These are phyloP conservation scores for Didymella segeticola DNA, from an alignment of 2,329 filamentous ascomycete species.

Conservation along the genomic window DNA sequence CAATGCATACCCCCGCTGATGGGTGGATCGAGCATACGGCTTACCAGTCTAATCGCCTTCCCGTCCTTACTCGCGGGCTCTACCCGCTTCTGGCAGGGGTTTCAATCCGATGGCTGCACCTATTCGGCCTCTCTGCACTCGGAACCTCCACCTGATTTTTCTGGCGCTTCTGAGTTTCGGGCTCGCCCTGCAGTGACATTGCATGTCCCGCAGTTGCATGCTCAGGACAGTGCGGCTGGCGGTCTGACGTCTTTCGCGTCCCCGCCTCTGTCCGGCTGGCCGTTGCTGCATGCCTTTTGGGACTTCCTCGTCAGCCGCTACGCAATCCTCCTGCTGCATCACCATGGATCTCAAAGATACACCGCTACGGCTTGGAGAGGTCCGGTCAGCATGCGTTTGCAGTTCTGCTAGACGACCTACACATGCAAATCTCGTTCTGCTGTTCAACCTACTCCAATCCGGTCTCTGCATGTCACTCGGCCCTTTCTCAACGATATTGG, in stretches of 20 bases:
- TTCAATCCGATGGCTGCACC: conserved; percentile 26
- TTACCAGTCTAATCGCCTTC: conserved; percentile 20
- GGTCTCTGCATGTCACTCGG: conserved; percentile 5
- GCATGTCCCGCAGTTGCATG: conserved; percentile 28
- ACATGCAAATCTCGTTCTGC: conserved; percentile 1
- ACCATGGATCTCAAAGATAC: neutral
- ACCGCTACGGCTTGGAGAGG: neutral
- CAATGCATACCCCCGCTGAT: neutral
- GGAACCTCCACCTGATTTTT: conserved; percentile 14
- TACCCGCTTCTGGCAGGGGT: conserved; percentile 23
- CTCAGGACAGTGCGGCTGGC: conserved; percentile 29
- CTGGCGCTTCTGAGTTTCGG: conserved; percentile 24
- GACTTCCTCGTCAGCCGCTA: conserved; percentile 10
- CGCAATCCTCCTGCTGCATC: neutral
- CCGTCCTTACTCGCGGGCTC: conserved; percentile 22
- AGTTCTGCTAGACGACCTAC: neutral
- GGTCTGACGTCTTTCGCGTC: conserved; percentile 20
- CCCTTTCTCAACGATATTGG: conserved; percentile 5
- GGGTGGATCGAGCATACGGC: conserved; percentile 8
- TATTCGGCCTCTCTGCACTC: conserved; percentile 14
- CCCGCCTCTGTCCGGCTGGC: conserved; percentile 27
- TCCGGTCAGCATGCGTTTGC: neutral
- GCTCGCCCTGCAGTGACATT: conserved; percentile 22
- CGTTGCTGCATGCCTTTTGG: conserved; percentile 12
- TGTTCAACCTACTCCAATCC: neutral